A percentile compares a stretch with the other conserved stretches of the same genome.
phyloP scores from a whole-genome alignment of 768 basidiomycete species.

The Mycena vulgaris region DNA sequence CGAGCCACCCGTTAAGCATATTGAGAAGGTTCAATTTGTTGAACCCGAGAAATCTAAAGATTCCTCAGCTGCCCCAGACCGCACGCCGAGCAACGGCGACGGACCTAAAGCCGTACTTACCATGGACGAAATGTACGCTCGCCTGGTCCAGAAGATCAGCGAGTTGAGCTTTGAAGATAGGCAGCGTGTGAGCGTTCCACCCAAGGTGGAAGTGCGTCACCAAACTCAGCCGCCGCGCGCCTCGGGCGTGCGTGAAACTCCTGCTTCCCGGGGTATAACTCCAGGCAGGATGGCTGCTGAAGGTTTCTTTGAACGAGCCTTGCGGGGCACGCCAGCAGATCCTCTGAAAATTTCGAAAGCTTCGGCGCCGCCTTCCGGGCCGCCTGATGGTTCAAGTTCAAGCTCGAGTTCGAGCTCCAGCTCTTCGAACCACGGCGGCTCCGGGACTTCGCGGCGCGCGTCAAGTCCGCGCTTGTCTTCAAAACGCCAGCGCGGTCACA shows the following conservation, averaged over 20 bases:
- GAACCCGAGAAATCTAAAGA: background rate
- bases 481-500: background rate
- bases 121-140: background rate
- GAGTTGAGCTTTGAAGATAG: background rate
- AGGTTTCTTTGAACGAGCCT: background rate
- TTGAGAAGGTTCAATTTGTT: background rate
- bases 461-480: background rate
- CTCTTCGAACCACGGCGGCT: background rate
- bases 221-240: background rate
- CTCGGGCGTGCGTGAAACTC: background rate
- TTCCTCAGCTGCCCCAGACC: too few relatives aligned
- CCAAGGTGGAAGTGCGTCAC: too few relatives aligned
- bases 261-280: background rate
- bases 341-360: too few relatives aligned
- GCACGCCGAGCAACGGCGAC: background rate
- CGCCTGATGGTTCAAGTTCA: background rate
- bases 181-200: background rate
- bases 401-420: too few relatives aligned
- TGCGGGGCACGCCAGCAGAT: background rate
- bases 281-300: background rate
- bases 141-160: constrained; percentile 1
- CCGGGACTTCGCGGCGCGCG: background rate
- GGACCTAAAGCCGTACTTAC: background rate
- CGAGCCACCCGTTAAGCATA: background rate
- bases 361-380: constrained; percentile 5